Percentiles rank a stretch among this genome's conserved stretches.
Evolutionary conservation across 305 asterid species (phyloP).

Genomic region (Solanum hybrid): DNA sequence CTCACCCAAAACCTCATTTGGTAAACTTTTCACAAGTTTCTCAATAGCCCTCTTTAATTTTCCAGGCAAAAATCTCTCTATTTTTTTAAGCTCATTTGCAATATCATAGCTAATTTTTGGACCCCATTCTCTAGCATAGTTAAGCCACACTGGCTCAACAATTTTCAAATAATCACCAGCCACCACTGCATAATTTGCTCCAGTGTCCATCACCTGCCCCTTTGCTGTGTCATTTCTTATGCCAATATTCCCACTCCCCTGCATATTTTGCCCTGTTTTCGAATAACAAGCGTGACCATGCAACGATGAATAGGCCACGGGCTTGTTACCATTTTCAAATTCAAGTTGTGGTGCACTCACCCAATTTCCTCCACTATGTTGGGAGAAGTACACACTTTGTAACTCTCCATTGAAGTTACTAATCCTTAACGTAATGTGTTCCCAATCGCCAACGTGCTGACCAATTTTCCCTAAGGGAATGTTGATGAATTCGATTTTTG

Average conservation of each 20-base stretch:
- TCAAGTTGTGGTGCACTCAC: conserved; percentile 37
- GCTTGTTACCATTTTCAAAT: conserved; percentile 39
- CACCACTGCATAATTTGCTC: conserved; percentile 24
- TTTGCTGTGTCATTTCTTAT: conserved; percentile 51
- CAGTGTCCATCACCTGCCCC: conserved; percentile 34
- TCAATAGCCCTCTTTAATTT: conserved; percentile 29
- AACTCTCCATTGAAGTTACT: conserved; percentile 71
- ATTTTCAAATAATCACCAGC: conserved; percentile 26
- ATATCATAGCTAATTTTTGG: conserved; percentile 36
- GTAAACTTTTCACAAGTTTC: conserved; percentile 33
- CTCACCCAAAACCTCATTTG: conserved; percentile 51
- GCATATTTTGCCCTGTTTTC: conserved; percentile 42
- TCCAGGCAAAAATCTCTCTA: conserved; percentile 41
- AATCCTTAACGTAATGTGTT: conserved; percentile 62
- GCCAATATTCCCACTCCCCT: conserved; percentile 53
- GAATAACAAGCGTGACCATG: conserved; percentile 63
- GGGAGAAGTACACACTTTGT: conserved; percentile 47
- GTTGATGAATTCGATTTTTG: conserved; percentile 46
- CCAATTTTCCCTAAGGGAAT: conserved; percentile 53
- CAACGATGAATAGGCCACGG: conserved; percentile 51
- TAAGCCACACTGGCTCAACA: conserved; percentile 37
- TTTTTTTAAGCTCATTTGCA: conserved; percentile 34
- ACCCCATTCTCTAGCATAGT: conserved; percentile 50
- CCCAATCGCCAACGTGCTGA: conserved; percentile 91
- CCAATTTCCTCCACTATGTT: conserved; percentile 67